Percentiles rank a stretch among this genome's conserved stretches.
These are phyloP conservation scores for Hanseniaspora mollemarum DNA, from an alignment of 805 yeast genomes.

Conservation along the genomic window DNA sequence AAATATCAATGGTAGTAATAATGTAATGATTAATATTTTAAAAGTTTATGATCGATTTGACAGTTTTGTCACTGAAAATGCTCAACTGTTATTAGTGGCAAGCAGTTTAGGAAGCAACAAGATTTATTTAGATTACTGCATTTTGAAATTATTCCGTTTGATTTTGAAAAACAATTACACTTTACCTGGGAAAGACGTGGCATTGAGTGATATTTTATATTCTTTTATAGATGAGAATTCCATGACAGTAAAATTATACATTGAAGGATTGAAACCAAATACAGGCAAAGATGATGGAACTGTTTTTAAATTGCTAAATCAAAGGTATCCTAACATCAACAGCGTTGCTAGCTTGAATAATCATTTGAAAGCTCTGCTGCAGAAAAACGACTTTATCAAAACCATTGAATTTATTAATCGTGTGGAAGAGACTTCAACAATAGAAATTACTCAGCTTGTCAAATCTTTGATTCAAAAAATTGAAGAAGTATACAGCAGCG, in stretches of 20 bases:
- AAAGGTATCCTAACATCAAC: constrained; percentile 4
- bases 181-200: not conserved
- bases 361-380: not conserved
- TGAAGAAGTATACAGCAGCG: not conserved
- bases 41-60: constrained; percentile 15
- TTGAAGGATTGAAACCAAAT: constrained; percentile 1
- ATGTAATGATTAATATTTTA: constrained; percentile 11
- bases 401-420: constrained; percentile 12
- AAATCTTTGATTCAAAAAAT: not conserved
- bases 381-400: constrained; percentile 8
- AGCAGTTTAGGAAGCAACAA: not conserved
- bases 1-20: constrained; percentile 6
- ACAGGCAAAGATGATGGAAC: not conserved
- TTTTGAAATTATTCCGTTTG: constrained; percentile 11
- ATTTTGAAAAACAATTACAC: constrained; percentile 10
- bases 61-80: constrained; percentile 11
- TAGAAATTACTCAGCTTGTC: constrained; percentile 1
- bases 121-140: constrained; percentile 11
- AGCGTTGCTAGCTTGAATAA: not conserved
- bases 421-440: constrained; percentile 3
- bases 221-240: not conserved
- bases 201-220: not conserved
- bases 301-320: constrained; percentile 6
- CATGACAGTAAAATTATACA: constrained; percentile 8
- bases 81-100: not conserved